Conservation (phyloP, 164 flowering plant species). For the Magnolia sinica region DNA sequence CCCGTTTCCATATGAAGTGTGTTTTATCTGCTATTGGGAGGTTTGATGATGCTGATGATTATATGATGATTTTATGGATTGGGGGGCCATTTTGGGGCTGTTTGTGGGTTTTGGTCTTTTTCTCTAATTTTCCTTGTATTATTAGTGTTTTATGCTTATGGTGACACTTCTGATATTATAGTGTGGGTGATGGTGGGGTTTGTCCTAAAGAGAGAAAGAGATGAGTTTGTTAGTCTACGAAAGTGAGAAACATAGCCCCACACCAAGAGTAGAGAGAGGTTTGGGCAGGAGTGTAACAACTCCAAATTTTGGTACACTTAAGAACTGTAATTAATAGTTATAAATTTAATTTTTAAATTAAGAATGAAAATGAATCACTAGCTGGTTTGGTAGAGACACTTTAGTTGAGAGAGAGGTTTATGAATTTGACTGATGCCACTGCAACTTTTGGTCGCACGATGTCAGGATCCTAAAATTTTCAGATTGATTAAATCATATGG, state of each 20-base stretch:
- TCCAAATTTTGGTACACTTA: too few species aligned
- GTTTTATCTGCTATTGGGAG: slow-evolving; percentile 19
- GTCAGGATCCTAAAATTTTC: too few species aligned
- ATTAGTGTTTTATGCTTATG: background rate
- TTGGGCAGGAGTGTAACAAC: background rate
- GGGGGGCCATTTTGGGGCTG: slow-evolving; percentile 3
- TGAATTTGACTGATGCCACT: too few species aligned
- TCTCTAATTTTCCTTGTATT: background rate
- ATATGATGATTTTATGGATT: slow-evolving; percentile 15
- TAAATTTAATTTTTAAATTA: too few species aligned
- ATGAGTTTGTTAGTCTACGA: slow-evolving; percentile 3
- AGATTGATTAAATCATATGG: too few species aligned
- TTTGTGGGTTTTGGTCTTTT: slow-evolving; percentile 11
- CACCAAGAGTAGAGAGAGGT: background rate
- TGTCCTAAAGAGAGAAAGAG: background rate
- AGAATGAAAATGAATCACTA: too few species aligned
- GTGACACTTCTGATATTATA: slow-evolving; percentile 10
- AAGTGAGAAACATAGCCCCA: background rate
- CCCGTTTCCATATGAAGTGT: slow-evolving; percentile 30
- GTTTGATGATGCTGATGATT: slow-evolving; percentile 1
- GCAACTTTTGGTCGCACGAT: too few species aligned
- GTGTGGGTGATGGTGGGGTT: background rate
- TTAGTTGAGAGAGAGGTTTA: too few species aligned
- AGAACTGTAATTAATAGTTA: too few species aligned
- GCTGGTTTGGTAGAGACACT: too few species aligned